Conservation (phyloP, 2,329 filamentous ascomycete genomes). For the Phialophora tarda region DNA sequence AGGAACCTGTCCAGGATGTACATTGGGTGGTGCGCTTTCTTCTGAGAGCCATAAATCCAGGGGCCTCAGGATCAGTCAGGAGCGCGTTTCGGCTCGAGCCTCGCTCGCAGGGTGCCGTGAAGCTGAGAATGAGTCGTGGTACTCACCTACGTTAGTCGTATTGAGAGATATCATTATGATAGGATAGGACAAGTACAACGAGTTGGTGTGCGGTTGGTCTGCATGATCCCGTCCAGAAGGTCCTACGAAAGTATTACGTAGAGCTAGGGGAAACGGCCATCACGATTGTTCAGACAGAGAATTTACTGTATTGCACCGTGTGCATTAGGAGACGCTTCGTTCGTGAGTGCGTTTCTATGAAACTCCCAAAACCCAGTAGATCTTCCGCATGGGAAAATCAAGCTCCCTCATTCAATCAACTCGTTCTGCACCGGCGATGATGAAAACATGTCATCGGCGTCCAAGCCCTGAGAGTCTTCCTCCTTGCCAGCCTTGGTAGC, state of each 20-base stretch:
- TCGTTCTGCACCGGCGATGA: conserved; percentile 33
- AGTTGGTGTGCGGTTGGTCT: not conserved
- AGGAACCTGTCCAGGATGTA: conserved; percentile 90
- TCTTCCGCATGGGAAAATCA: not conserved
- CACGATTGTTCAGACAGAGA: not conserved
- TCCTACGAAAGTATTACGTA: not conserved
- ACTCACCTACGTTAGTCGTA: not conserved
- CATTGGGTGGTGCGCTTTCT: conserved; percentile 86
- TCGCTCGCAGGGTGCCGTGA: not conserved
- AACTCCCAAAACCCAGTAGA: not conserved
- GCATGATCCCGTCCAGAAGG: not conserved
- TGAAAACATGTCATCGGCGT: conserved; percentile 34
- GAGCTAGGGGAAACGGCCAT: not conserved
- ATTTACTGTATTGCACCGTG: not conserved
- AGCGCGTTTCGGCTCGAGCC: not conserved
- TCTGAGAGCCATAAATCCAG: conserved; percentile 50
- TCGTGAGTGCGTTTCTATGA: not conserved
- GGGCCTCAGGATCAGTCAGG: not conserved
- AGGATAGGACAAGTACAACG: not conserved
- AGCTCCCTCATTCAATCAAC: not conserved
- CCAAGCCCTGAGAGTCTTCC: conserved; percentile 18
- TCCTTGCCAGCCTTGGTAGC: not conserved
- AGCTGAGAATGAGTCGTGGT: not conserved
- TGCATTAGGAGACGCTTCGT: not conserved
- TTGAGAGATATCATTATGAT: not conserved